Evolutionary conservation across 306 rosid genomes (phyloP).

Genomic region (Canavalia gladiata): DNA sequence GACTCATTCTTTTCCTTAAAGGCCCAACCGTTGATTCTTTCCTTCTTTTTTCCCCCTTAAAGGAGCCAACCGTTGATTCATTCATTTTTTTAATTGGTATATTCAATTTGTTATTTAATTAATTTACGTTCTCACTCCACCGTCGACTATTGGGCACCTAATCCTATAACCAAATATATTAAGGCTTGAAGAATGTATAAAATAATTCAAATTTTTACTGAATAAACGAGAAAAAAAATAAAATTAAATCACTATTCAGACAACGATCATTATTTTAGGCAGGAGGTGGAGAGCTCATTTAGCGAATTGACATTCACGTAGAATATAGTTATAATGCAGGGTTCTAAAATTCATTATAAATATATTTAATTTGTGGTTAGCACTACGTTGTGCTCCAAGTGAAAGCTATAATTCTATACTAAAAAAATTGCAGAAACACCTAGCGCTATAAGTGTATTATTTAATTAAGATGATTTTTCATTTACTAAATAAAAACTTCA

Average conservation of each 20-base stretch:
- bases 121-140: not conserved
- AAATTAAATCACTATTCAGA: not conserved
- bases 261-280: not conserved
- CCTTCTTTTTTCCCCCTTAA: not conserved
- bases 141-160: not conserved
- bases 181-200: slow-evolving; percentile 2
- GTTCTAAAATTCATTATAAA: not conserved
- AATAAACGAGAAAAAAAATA: not conserved
- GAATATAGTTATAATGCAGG: not conserved
- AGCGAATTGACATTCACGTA: not conserved
- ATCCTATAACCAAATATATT: not conserved
- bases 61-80: slow-evolving; percentile 7
- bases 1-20: slow-evolving; percentile 36
- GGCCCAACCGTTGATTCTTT: slow-evolving; percentile 15
- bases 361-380: not conserved
- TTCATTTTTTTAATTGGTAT: not conserved
- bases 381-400: not conserved
- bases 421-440: not conserved
- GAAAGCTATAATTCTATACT: not conserved
- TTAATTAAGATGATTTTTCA: not conserved
- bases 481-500: not conserved
- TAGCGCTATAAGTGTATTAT: too few species aligned
- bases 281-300: not conserved
- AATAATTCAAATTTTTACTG: not conserved
- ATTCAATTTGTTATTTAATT: slow-evolving; percentile 9